phyloP scores from a whole-genome alignment of 139 green algal species.

The Gonium pectorale region DNA sequence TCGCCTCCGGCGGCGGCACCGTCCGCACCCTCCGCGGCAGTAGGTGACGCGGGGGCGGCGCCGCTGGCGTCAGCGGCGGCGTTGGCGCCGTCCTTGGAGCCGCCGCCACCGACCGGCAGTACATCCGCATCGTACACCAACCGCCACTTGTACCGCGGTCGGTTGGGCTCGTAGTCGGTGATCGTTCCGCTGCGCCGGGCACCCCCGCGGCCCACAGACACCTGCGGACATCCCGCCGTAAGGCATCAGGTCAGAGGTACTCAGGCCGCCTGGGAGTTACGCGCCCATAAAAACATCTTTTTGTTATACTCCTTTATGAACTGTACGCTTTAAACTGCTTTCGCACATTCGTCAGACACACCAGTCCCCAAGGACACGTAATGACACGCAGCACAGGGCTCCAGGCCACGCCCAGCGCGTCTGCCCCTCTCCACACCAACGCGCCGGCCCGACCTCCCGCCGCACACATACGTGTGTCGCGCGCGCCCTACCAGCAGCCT shows the following conservation, averaged over 20 bases:
- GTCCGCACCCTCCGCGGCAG: too few relatives aligned
- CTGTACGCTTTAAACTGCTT: too few relatives aligned
- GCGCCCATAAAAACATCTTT: too few relatives aligned
- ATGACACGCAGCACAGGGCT: too few relatives aligned
- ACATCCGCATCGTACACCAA: conserved; percentile 41
- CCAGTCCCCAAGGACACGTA: too few relatives aligned
- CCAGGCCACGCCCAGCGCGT: too few relatives aligned
- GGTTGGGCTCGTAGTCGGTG: conserved; percentile 44
- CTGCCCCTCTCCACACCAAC: too few relatives aligned
- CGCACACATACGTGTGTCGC: too few relatives aligned
- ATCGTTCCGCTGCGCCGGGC: conserved; percentile 17
- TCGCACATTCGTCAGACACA: too few relatives aligned
- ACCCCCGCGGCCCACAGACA: conserved; percentile 32
- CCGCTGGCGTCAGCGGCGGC: too few relatives aligned
- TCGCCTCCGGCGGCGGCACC: background rate
- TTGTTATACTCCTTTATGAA: too few relatives aligned
- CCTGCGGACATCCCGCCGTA: background rate
- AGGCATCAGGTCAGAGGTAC: background rate
- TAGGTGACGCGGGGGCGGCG: background rate
- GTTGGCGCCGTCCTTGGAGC: background rate
- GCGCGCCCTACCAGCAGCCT: conserved; percentile 15
- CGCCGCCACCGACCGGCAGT: background rate
- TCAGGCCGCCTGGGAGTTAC: background rate
- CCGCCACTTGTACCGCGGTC: conserved; percentile 41
- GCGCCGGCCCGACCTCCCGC: too few relatives aligned